Percentiles rank a stretch among this genome's conserved stretches.
These are phyloP conservation scores for Aspergillus tubingensis DNA, from an alignment of 2,329 filamentous ascomycete species.

Conservation along the genomic window DNA sequence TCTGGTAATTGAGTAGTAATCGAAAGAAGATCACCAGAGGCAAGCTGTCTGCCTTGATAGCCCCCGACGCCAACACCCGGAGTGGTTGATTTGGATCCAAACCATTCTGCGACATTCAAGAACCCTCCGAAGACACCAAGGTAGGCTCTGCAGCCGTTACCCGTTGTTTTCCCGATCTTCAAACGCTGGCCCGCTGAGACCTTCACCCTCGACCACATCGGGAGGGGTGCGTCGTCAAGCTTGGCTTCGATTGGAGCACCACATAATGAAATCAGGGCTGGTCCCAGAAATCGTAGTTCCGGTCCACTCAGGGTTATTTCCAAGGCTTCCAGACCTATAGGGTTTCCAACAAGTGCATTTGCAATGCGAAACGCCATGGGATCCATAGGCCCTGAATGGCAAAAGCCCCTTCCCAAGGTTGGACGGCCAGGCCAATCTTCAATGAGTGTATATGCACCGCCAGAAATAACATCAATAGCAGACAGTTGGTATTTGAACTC, in stretches of 20 bases:
- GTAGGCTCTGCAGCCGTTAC: slow-evolving; percentile 59
- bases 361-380: slow-evolving; percentile 59
- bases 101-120: slow-evolving; percentile 57
- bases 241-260: slow-evolving; percentile 57
- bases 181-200: slow-evolving; percentile 55
- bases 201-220: slow-evolving; percentile 59
- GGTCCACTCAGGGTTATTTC: slow-evolving; percentile 65
- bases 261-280: slow-evolving; percentile 59
- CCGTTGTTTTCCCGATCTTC: slow-evolving; percentile 57
- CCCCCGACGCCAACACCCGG: slow-evolving; percentile 61
- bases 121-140: slow-evolving; percentile 60
- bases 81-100: slow-evolving; percentile 61
- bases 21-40: slow-evolving; percentile 56
- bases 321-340: slow-evolving; percentile 53
- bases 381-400: slow-evolving; percentile 64
- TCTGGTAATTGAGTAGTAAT: slow-evolving; percentile 45
- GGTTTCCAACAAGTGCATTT: slow-evolving; percentile 62
- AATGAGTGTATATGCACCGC: slow-evolving; percentile 60
- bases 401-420: slow-evolving; percentile 59
- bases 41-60: slow-evolving; percentile 59
- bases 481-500: slow-evolving; percentile 52
- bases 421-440: slow-evolving; percentile 62
- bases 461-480: slow-evolving; percentile 59
- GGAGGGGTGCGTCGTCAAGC: slow-evolving; percentile 52
- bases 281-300: slow-evolving; percentile 57